phyloP scores from a whole-genome alignment of 2,329 filamentous ascomycete species.

The Hirsutella thompsonii region DNA sequence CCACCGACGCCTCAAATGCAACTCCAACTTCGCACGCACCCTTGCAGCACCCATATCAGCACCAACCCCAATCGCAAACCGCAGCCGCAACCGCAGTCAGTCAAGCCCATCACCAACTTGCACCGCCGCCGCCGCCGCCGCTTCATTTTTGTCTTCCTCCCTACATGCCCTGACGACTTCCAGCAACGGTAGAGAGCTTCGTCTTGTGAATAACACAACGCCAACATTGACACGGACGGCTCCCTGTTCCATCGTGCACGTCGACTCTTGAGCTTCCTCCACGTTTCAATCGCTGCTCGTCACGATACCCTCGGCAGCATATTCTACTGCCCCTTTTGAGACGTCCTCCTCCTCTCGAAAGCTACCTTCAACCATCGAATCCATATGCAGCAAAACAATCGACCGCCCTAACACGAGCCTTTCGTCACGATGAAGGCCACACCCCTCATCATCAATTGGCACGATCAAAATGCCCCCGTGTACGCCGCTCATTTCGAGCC shows the following conservation, averaged over 20 bases:
- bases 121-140: background rate
- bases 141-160: no score
- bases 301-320: no score
- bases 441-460: conserved; percentile 96
- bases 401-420: conserved; percentile 11
- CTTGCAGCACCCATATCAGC: background rate
- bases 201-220: no score
- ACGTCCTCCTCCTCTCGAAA: background rate
- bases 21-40: background rate
- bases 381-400: conserved; percentile 17
- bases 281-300: no score
- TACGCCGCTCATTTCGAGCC: conserved; percentile 97
- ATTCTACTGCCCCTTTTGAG: background rate
- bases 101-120: background rate
- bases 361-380: background rate
- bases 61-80: background rate
- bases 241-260: no score
- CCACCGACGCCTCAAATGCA: background rate
- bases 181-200: no score
- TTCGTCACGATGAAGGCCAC: conserved; percentile 74
- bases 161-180: no score
- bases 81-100: background rate
- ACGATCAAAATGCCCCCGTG: conserved; percentile 91
- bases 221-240: no score
- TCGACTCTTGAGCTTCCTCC: no score